phyloP scores from a whole-genome alignment of 306 rosid species.

The Dryas drummondii region DNA sequence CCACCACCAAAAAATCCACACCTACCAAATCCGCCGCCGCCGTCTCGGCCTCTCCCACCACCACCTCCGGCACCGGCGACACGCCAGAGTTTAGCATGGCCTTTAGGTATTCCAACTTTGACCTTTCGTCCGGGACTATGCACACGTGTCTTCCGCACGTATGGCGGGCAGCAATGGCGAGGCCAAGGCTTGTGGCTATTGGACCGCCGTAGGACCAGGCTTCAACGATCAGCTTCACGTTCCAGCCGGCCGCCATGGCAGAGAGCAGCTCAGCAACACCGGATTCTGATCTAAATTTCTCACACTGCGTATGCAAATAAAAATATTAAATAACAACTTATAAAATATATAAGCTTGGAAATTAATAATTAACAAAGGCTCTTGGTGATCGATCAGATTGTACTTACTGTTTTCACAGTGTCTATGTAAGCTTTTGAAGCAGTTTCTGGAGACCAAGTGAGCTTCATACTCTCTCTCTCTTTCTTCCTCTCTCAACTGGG shows the following conservation, averaged over 20 bases:
- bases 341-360: neutral
- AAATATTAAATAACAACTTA: neutral
- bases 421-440: constrained; percentile 76
- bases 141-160: constrained; percentile 81
- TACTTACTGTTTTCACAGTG: constrained; percentile 74
- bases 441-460: constrained; percentile 85
- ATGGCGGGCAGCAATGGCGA: constrained; percentile 70
- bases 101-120: constrained; percentile 43
- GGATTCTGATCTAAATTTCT: constrained; percentile 47
- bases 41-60: constrained; percentile 47
- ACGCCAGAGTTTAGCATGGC: constrained; percentile 42
- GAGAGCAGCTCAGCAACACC: constrained; percentile 82
- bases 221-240: constrained; percentile 69
- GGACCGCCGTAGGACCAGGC: constrained; percentile 52
- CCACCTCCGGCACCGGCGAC: constrained; percentile 46
- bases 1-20: constrained; percentile 78
- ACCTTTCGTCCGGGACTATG: constrained; percentile 62
- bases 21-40: constrained; percentile 32
- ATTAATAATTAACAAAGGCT: too few relatives aligned
- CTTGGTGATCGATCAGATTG: too few relatives aligned
- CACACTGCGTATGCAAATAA: constrained; percentile 30
- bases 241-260: constrained; percentile 90
- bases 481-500: neutral
- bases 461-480: constrained; percentile 55
- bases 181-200: constrained; percentile 64